Conservation (phyloP, 2,329 filamentous ascomycete species). For the Pseudocercospora cruenta region DNA sequence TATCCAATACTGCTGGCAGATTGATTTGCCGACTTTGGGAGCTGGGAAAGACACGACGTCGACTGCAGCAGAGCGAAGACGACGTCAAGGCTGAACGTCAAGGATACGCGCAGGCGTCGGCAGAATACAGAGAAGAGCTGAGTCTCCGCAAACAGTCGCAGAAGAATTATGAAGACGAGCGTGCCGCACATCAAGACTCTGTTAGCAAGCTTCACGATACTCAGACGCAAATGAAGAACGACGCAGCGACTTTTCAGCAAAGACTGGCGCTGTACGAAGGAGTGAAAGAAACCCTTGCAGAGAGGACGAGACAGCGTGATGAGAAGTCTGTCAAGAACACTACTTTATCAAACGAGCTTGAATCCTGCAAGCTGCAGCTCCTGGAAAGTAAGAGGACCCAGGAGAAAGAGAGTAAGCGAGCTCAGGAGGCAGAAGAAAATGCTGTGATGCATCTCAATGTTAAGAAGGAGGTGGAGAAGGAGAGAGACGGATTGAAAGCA, state of each 20-base stretch:
- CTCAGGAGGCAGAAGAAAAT: neutral
- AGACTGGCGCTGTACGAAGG: neutral
- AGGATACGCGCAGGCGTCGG: neutral
- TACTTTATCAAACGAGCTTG: neutral
- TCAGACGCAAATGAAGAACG: neutral
- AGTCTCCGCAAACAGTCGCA: neutral
- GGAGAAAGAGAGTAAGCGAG: neutral
- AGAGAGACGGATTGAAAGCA: neutral
- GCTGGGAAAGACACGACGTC: neutral
- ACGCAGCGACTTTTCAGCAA: neutral
- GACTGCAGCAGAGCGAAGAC: neutral
- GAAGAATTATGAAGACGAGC: neutral
- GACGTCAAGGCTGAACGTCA: neutral
- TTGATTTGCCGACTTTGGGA: neutral
- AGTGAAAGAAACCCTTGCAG: neutral
- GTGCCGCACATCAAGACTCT: neutral
- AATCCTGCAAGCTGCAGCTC: neutral
- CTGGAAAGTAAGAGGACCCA: neutral
- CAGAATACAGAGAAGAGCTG: neutral
- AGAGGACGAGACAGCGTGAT: neutral
- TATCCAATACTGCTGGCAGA: neutral
- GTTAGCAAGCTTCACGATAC: neutral
- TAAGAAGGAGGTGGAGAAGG: neutral
- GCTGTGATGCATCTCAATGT: neutral
- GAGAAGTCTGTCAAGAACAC: neutral